A percentile compares a stretch with the other conserved stretches of the same genome.
phyloP scores from a whole-genome alignment of 2,329 filamentous ascomycete genomes.

The Gyromitra esculenta region DNA sequence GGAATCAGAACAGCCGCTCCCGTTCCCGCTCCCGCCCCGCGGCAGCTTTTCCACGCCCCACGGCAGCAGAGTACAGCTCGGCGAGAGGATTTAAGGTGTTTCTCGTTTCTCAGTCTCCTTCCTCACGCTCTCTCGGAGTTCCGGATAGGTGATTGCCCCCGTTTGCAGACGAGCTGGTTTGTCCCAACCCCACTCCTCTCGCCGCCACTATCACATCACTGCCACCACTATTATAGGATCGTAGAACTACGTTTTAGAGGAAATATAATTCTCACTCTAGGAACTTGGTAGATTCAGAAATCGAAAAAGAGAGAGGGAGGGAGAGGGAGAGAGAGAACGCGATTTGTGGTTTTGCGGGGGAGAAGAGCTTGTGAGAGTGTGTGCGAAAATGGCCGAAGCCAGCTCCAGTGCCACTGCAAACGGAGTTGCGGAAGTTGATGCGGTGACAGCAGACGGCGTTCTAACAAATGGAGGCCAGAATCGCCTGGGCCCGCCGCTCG shows the following conservation, averaged over 20 bases:
- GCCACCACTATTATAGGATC: slow-evolving; percentile 18
- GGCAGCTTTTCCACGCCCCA: slow-evolving; percentile 23
- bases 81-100: not conserved
- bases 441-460: slow-evolving; percentile 34
- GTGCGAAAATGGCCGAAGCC: slow-evolving; percentile 31
- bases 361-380: slow-evolving; percentile 8
- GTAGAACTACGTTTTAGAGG: slow-evolving; percentile 37
- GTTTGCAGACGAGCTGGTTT: slow-evolving; percentile 15
- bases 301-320: not conserved
- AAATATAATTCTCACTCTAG: slow-evolving; percentile 12
- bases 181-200: slow-evolving; percentile 5
- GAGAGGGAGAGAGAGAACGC: not conserved
- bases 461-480: slow-evolving; percentile 38
- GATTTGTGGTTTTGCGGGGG: slow-evolving; percentile 15
- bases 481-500: slow-evolving; percentile 38
- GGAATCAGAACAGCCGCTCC: slow-evolving; percentile 12
- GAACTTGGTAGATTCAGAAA: slow-evolving; percentile 9
- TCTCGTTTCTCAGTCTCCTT: slow-evolving; percentile 1
- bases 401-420: slow-evolving; percentile 17
- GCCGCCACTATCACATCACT: not conserved
- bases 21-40: slow-evolving; percentile 2
- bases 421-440: slow-evolving; percentile 17
- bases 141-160: slow-evolving; percentile 41
- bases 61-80: slow-evolving; percentile 5
- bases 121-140: slow-evolving; percentile 2